Percentiles rank a stretch among this genome's conserved stretches.
Conservation (phyloP, 805 yeast species). For the Suhomyces tanzawaensis region DNA sequence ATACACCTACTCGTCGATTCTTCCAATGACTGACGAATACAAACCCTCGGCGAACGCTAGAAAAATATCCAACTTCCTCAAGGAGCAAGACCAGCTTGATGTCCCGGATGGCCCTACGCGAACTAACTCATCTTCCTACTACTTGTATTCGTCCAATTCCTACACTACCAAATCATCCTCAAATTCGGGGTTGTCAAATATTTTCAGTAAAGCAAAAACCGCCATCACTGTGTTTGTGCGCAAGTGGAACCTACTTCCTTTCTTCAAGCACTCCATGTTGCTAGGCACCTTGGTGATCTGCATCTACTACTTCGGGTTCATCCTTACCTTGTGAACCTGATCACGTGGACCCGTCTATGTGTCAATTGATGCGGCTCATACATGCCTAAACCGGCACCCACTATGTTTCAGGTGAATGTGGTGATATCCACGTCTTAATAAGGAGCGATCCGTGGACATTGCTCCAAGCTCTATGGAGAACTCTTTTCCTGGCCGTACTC, state of each 20-base stretch:
- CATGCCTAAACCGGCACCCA: neutral
- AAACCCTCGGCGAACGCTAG: slow-evolving; percentile 16
- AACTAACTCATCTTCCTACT: slow-evolving; percentile 4
- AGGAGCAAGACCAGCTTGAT: slow-evolving; percentile 26
- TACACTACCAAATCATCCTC: neutral
- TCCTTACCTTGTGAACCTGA: slow-evolving; percentile 17
- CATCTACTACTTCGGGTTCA: slow-evolving; percentile 21
- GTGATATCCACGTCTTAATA: too few species aligned
- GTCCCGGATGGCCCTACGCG: slow-evolving; percentile 1
- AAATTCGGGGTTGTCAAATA: too few species aligned
- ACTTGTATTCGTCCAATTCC: slow-evolving; percentile 9
- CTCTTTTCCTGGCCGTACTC: neutral
- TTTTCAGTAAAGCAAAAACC: too few species aligned
- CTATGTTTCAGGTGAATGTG: neutral
- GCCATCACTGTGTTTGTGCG: slow-evolving; percentile 6
- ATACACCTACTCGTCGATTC: slow-evolving; percentile 23
- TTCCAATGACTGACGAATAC: slow-evolving; percentile 21
- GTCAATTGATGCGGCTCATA: neutral
- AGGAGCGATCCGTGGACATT: too few species aligned
- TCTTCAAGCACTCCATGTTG: slow-evolving; percentile 19
- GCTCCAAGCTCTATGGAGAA: too few species aligned
- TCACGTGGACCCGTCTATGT: neutral
- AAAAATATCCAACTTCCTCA: slow-evolving; percentile 29
- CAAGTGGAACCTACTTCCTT: slow-evolving; percentile 18
- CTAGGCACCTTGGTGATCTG: slow-evolving; percentile 18